Percentiles rank a stretch among this genome's conserved stretches.
Conservation (phyloP, 495 filamentous ascomycete species). For the Neurospora sp. region DNA sequence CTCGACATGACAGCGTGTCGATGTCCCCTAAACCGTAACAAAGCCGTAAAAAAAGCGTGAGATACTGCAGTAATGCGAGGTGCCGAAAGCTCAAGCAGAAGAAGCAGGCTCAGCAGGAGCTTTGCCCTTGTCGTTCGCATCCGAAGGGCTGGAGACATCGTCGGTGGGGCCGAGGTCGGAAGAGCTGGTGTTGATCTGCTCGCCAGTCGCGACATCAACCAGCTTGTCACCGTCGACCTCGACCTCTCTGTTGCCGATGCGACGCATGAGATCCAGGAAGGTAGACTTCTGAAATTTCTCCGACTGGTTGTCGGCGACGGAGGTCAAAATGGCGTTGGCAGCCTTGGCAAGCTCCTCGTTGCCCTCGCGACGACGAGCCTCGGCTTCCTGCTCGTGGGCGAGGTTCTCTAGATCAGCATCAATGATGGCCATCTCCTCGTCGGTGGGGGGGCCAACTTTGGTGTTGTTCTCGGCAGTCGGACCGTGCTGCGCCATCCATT, state of each 20-base stretch:
- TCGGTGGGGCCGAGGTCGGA: background rate
- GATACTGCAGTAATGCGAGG: background rate
- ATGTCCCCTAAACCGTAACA: background rate
- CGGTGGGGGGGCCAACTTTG: constrained; percentile 1
- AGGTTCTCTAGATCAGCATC: constrained; percentile 8
- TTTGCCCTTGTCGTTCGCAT: background rate
- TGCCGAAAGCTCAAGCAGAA: background rate
- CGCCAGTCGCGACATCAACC: constrained; percentile 22
- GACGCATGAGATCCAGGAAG: constrained; percentile 34
- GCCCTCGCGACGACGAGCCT: background rate
- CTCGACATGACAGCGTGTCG: background rate
- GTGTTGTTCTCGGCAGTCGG: constrained; percentile 5
- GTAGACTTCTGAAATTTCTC: constrained; percentile 36
- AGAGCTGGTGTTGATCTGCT: constrained; percentile 4
- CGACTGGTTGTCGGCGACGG: constrained; percentile 25
- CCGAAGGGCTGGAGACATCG: background rate
- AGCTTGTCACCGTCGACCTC: constrained; percentile 29
- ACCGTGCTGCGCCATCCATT: constrained; percentile 25
- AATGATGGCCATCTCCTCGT: constrained; percentile 12
- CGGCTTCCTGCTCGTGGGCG: constrained; percentile 11
- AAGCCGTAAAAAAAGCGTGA: background rate
- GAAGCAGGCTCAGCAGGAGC: background rate
- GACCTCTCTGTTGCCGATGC: constrained; percentile 28
- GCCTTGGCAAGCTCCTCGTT: constrained; percentile 28
- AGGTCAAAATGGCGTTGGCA: constrained; percentile 28